Percentiles rank a stretch among this genome's conserved stretches.
phyloP scores from a whole-genome alignment of 1,284 basidiomycete genomes.

The Pyrrhoderma lamaoense region DNA sequence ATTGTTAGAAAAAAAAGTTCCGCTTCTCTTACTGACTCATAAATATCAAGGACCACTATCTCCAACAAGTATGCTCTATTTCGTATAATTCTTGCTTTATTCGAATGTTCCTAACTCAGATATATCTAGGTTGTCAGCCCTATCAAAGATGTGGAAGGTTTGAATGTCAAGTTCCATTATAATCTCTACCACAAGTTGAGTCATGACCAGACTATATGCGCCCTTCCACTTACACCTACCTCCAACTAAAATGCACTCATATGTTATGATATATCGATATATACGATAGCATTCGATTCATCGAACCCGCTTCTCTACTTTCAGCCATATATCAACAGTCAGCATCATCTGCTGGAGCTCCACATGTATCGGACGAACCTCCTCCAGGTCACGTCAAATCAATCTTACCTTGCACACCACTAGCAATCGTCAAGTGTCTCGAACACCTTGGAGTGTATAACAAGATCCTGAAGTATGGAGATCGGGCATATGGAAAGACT shows the following conservation, averaged over 20 bases:
- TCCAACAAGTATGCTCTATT: conserved; percentile 63
- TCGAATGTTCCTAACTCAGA: too few relatives aligned
- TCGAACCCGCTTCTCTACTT: conserved; percentile 58
- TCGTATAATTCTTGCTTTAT: neutral
- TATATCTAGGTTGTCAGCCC: conserved; percentile 82
- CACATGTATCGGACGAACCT: conserved; percentile 49
- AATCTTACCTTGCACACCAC: conserved; percentile 93
- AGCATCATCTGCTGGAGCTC: conserved; percentile 23
- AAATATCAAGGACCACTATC: conserved; percentile 79
- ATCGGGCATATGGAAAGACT: conserved; percentile 89
- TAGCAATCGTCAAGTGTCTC: conserved; percentile 93
- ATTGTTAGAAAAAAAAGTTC: neutral
- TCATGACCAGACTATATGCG: conserved; percentile 15
- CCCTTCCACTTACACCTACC: neutral
- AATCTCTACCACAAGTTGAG: conserved; percentile 95
- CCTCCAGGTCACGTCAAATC: conserved; percentile 85
- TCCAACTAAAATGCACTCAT: neutral
- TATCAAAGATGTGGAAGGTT: conserved; percentile 94
- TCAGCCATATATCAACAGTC: conserved; percentile 29
- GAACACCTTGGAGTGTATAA: conserved; percentile 93
- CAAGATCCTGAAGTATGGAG: conserved; percentile 84
- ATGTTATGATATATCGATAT: neutral
- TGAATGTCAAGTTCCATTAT: conserved; percentile 94
- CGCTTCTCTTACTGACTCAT: conserved; percentile 4
- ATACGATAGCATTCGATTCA: conserved; percentile 61